Conservation (phyloP, 1,284 basidiomycete species). For the Ceratobasidium sp. region DNA sequence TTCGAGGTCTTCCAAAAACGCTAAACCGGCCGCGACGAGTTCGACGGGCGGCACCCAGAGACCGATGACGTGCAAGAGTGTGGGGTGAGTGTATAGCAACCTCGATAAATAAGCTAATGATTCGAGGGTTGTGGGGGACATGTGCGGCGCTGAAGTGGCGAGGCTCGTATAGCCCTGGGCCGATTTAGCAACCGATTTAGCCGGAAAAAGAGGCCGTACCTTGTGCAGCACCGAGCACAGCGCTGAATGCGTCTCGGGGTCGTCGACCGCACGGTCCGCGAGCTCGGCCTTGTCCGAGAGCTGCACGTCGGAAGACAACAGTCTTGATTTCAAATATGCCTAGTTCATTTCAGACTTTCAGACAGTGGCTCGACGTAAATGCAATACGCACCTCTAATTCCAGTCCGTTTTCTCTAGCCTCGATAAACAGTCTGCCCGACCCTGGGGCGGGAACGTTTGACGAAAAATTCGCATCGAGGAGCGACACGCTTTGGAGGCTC, state of each 20-base stretch:
- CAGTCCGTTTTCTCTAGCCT: slow-evolving; percentile 30
- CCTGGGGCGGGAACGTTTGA: neutral
- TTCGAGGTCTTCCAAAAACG: slow-evolving; percentile 73
- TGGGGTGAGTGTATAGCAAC: slow-evolving; percentile 62
- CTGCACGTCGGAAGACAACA: slow-evolving; percentile 59
- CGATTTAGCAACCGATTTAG: neutral
- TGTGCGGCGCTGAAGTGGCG: slow-evolving; percentile 49
- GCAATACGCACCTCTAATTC: slow-evolving; percentile 22
- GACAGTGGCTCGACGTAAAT: neutral
- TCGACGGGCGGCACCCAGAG: slow-evolving; percentile 70
- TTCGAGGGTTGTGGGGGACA: slow-evolving; percentile 54
- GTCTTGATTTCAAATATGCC: slow-evolving; percentile 65
- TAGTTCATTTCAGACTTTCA: slow-evolving; percentile 45
- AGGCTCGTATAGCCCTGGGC: slow-evolving; percentile 19
- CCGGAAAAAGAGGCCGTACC: slow-evolving; percentile 51
- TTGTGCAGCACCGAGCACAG: slow-evolving; percentile 65
- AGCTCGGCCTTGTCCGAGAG: slow-evolving; percentile 59
- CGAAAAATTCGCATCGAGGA: slow-evolving; percentile 31
- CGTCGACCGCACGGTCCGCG: slow-evolving; percentile 64
- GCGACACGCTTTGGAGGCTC: slow-evolving; percentile 33
- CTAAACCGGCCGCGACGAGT: slow-evolving; percentile 64
- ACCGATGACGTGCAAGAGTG: slow-evolving; percentile 69
- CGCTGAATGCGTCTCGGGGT: slow-evolving; percentile 63
- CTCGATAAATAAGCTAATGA: slow-evolving; percentile 69
- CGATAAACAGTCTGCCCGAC: slow-evolving; percentile 26